phyloP scores from a whole-genome alignment of 1,284 basidiomycete species.

The Malassezia nana region DNA sequence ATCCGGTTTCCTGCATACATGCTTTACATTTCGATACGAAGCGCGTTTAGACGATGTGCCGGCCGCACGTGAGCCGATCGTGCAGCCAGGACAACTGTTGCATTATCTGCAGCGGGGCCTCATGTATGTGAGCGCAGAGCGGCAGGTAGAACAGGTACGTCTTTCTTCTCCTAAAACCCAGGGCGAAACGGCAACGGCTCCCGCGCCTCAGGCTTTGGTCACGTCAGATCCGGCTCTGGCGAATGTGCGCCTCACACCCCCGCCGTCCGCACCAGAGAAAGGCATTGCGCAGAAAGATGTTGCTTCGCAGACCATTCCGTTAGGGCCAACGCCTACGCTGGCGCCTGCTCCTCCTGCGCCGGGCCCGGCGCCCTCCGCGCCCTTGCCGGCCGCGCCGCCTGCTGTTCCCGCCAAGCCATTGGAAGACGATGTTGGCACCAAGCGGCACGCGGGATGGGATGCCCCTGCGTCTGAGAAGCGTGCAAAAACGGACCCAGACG shows the following conservation, averaged over 20 bases:
- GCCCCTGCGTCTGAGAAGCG: not conserved
- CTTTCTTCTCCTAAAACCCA: not conserved
- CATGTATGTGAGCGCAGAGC: conserved; percentile 42
- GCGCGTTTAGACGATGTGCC: conserved; percentile 42
- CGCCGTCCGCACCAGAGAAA: not conserved
- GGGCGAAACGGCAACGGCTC: not conserved
- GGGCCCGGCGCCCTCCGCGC: not conserved
- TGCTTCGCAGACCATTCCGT: not conserved
- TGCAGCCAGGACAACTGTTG: conserved; percentile 42
- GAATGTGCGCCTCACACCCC: not conserved
- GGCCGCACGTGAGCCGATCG: conserved; percentile 35
- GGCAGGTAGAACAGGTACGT: conserved; percentile 19
- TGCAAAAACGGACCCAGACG: not conserved
- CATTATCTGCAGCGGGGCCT: conserved; percentile 41
- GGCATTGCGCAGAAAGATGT: not conserved
- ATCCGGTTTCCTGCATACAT: conserved; percentile 22
- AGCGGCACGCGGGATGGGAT: not conserved
- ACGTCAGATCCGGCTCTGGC: not conserved
- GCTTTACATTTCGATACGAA: conserved; percentile 34
- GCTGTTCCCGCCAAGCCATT: not conserved
- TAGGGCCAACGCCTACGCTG: not conserved
- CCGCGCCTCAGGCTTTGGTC: not conserved
- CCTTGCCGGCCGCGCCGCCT: not conserved
- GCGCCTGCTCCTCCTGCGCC: not conserved
- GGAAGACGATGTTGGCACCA: not conserved